These are phyloP conservation scores for Fusarium siculi DNA, from an alignment of 2,329 filamentous ascomycete genomes.

Conservation along the genomic window DNA sequence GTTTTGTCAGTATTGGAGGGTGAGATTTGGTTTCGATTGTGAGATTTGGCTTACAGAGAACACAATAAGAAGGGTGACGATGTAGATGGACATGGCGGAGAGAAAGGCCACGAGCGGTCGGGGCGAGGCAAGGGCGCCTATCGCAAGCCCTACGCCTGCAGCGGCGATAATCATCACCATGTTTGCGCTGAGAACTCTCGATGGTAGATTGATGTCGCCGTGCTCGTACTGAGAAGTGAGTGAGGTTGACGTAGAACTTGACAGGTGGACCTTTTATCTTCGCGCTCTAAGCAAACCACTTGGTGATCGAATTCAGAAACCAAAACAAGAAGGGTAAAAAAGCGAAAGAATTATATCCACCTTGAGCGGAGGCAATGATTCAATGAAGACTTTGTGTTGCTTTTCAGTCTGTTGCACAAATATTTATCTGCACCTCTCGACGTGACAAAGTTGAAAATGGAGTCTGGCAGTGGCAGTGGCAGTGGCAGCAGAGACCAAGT, in stretches of 20 bases:
- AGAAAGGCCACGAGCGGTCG: conserved; percentile 15
- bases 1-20: neutral
- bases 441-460: too few relatives aligned
- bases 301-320: too few relatives aligned
- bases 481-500: too few relatives aligned
- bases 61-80: conserved; percentile 44
- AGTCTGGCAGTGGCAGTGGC: too few relatives aligned
- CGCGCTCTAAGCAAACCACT: neutral
- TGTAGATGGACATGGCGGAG: conserved; percentile 29
- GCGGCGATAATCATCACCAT: neutral
- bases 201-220: neutral
- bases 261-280: neutral
- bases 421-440: too few relatives aligned
- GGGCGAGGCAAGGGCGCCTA: conserved; percentile 1
- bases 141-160: neutral
- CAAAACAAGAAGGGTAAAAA: too few relatives aligned
- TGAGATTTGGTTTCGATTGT: neutral
- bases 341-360: too few relatives aligned
- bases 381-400: too few relatives aligned
- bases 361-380: too few relatives aligned
- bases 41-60: conserved; percentile 42
- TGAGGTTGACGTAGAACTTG: neutral
- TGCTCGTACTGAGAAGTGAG: neutral
- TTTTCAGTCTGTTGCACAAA: too few relatives aligned
- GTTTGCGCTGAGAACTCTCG: neutral